Conservation (phyloP, 768 basidiomycete species). For the Russula olivacea region DNA sequence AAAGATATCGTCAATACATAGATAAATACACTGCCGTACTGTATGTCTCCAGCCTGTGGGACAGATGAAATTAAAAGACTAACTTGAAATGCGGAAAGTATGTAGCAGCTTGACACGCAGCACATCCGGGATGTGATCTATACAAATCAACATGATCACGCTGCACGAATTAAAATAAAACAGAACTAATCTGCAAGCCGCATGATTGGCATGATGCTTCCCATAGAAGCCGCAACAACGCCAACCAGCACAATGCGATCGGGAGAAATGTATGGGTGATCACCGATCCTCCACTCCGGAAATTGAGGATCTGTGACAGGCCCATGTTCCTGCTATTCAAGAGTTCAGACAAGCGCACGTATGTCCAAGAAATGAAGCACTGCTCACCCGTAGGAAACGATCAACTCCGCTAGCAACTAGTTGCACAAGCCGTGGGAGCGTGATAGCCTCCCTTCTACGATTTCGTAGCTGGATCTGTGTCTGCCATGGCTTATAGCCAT, state of each 20-base stretch:
- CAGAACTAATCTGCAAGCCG: not conserved
- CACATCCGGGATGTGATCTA: not conserved
- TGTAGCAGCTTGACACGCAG: not conserved
- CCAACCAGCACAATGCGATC: slow-evolving; percentile 15
- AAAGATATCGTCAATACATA: not conserved
- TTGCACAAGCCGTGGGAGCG: slow-evolving; percentile 14
- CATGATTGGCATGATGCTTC: slow-evolving; percentile 22
- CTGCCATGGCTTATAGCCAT: slow-evolving; percentile 14
- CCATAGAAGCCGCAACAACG: slow-evolving; percentile 13
- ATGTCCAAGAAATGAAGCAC: not conserved
- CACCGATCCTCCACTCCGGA: slow-evolving; percentile 13
- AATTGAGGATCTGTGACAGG: not conserved
- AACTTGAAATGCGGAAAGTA: too few species aligned
- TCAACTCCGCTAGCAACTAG: slow-evolving; percentile 19
- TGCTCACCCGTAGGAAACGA: slow-evolving; percentile 17
- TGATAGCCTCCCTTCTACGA: slow-evolving; percentile 17
- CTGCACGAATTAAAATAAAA: not conserved
- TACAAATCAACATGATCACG: not conserved
- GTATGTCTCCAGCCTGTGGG: not conserved
- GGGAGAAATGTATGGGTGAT: slow-evolving; percentile 10
- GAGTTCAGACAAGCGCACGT: not conserved
- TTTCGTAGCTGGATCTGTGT: slow-evolving; percentile 21
- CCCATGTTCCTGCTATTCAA: slow-evolving; percentile 11
- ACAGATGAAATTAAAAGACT: not conserved
- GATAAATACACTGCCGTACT: not conserved